Evolutionary conservation across 2,329 filamentous ascomycete species (phyloP).

Genomic region (Trichoderma atrobrunneum): DNA sequence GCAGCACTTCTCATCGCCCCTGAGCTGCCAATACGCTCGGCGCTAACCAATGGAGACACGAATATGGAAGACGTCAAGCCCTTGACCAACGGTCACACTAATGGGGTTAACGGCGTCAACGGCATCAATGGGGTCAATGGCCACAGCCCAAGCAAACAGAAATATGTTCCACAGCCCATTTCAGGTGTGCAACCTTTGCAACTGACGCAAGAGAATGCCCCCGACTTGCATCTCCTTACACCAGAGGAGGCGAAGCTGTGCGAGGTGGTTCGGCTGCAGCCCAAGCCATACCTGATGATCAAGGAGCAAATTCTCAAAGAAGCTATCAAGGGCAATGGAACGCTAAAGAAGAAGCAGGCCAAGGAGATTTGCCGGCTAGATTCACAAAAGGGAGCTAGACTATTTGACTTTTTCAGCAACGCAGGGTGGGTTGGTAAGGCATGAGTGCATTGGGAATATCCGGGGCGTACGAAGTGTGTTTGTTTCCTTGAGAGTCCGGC

Average conservation of each 20-base stretch:
- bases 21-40: conserved; percentile 65
- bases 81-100: conserved; percentile 48
- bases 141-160: conserved; percentile 42
- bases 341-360: conserved; percentile 89
- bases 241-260: conserved; percentile 84
- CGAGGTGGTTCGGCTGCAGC: conserved; percentile 77
- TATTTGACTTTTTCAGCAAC: conserved; percentile 94
- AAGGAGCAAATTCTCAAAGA: conserved; percentile 92
- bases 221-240: conserved; percentile 82
- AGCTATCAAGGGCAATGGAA: conserved; percentile 82
- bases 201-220: conserved; percentile 70
- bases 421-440: conserved; percentile 89
- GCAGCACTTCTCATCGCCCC: conserved; percentile 75
- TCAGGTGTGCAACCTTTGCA: conserved; percentile 62
- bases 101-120: conserved; percentile 38
- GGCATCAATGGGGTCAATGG: conserved; percentile 44
- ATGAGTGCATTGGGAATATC: conserved; percentile 35
- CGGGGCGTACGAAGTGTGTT: not conserved
- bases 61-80: conserved; percentile 39
- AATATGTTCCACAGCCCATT: conserved; percentile 54
- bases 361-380: conserved; percentile 83
- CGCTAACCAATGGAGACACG: conserved; percentile 33
- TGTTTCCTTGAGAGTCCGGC: not conserved
- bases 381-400: conserved; percentile 74
- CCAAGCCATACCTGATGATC: conserved; percentile 92